A percentile compares a stretch with the other conserved stretches of the same genome.
These are phyloP conservation scores for Irpex rosettiformis DNA, from an alignment of 1,284 basidiomycete genomes.

Conservation along the genomic window DNA sequence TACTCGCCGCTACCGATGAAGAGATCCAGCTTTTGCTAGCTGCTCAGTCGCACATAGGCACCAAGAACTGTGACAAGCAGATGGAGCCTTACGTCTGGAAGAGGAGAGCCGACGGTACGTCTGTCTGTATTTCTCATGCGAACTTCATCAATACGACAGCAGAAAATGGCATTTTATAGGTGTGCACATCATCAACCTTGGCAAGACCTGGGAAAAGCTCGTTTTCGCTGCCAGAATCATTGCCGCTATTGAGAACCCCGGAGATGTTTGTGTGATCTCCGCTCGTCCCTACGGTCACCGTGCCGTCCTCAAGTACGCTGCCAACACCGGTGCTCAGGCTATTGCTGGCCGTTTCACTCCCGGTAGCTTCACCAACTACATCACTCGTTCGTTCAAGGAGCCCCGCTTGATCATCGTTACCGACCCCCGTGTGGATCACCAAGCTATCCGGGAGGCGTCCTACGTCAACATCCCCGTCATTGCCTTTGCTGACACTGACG, in stretches of 20 bases:
- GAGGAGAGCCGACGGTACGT: constrained; percentile 88
- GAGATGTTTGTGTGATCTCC: constrained; percentile 97
- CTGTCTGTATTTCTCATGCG: not conserved
- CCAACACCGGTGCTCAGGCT: constrained; percentile 97
- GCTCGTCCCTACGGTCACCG: constrained; percentile 98
- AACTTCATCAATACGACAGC: not conserved
- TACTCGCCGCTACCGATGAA: constrained; percentile 93
- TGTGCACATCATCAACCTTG: constrained; percentile 96
- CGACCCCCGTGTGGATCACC: constrained; percentile 99
- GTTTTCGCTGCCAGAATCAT: constrained; percentile 94
- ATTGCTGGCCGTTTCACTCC: constrained; percentile 99
- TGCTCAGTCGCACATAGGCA: constrained; percentile 95
- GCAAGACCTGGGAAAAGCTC: constrained; percentile 99
- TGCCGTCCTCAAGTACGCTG: constrained; percentile 97
- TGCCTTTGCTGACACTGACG: constrained; percentile 97
- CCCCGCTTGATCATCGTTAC: constrained; percentile 97
- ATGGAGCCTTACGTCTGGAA: constrained; percentile 99
- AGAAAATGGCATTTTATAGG: constrained; percentile 41
- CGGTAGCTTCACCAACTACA: constrained; percentile 99
- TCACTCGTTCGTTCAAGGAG: constrained; percentile 99
- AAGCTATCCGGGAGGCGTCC: constrained; percentile 98
- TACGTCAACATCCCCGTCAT: constrained; percentile 99
- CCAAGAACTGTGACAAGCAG: constrained; percentile 98
- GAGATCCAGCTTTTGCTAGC: constrained; percentile 95
- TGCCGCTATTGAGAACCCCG: constrained; percentile 95